Evolutionary conservation across 2,329 filamentous ascomycete genomes (phyloP).

Genomic region (Trichoderma citrinoviride): DNA sequence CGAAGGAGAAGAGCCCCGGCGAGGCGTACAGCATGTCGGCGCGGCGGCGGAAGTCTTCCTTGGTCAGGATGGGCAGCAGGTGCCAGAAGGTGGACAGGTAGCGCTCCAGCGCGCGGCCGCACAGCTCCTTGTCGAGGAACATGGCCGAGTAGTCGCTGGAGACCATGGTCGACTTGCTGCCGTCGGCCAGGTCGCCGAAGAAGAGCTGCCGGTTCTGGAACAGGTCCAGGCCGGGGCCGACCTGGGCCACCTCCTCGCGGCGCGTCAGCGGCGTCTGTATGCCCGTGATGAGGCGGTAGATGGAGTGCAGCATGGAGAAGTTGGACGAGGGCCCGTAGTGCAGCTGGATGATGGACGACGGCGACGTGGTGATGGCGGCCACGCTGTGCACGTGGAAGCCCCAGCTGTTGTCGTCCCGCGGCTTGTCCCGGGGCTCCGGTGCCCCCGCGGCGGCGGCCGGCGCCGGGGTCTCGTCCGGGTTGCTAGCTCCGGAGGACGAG

Average conservation of each 20-base stretch:
- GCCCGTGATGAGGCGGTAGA: constrained; percentile 15
- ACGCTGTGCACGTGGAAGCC: constrained; percentile 16
- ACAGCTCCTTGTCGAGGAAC: constrained; percentile 6
- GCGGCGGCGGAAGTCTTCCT: constrained; percentile 11
- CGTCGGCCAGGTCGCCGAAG: constrained; percentile 14
- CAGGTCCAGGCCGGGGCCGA: constrained; percentile 6
- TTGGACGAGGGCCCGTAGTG: constrained; percentile 15
- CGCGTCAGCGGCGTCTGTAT: constrained; percentile 10
- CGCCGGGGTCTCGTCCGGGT: constrained; percentile 4
- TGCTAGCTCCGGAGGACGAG: constrained; percentile 1
- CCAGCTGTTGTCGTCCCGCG: constrained; percentile 17
- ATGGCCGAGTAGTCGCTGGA: constrained; percentile 11
- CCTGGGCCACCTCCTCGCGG: constrained; percentile 12
- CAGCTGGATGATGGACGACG: constrained; percentile 16
- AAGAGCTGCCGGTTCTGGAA: constrained; percentile 18
- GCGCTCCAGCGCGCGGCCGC: constrained; percentile 3
- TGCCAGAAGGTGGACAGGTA: constrained; percentile 12
- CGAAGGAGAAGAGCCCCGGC: constrained; percentile 10
- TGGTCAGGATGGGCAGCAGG: constrained; percentile 11
- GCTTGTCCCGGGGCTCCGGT: background rate
- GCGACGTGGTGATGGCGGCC: constrained; percentile 5
- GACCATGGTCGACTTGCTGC: background rate
- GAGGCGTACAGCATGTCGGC: constrained; percentile 3
- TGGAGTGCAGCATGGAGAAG: constrained; percentile 17
- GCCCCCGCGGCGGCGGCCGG: too few relatives aligned